Evolutionary conservation across 352 stramenopile genomes (phyloP).

Genomic region (Pythium sp.): DNA sequence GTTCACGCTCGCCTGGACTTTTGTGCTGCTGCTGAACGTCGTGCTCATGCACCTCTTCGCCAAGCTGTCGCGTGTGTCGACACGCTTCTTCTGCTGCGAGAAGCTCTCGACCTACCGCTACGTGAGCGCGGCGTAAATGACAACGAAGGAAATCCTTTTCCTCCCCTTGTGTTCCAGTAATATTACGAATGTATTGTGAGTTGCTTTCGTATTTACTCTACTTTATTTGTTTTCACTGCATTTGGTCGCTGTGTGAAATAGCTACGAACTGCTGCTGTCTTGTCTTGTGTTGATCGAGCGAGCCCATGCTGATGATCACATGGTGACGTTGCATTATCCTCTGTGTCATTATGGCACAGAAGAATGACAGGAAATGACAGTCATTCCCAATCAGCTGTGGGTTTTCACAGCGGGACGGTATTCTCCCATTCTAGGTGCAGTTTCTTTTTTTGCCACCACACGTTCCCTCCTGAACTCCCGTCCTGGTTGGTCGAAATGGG

Average conservation of each 20-base stretch:
- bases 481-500: background rate
- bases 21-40: constrained; percentile 46
- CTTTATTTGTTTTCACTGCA: background rate
- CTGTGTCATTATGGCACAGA: background rate
- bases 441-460: background rate
- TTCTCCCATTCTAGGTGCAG: background rate
- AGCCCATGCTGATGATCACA: too few relatives aligned
- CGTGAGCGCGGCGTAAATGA: constrained; percentile 18
- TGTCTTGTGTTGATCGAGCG: background rate
- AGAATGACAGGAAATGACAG: background rate
- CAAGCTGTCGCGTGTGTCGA: constrained; percentile 39
- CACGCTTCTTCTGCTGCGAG: constrained; percentile 67
- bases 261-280: too few relatives aligned
- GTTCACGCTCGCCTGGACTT: constrained; percentile 41
- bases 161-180: background rate
- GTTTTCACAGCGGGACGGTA: background rate
- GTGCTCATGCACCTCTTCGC: constrained; percentile 54
- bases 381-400: background rate
- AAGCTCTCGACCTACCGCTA: constrained; percentile 48
- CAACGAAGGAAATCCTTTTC: background rate
- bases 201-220: constrained; percentile 16
- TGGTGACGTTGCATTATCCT: too few relatives aligned
- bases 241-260: too few relatives aligned
- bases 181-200: background rate
- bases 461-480: background rate